Base-by-base conservation (phyloP, 1,284 basidiomycete genomes). In the Exobasidium cylindrosporum region DNA sequence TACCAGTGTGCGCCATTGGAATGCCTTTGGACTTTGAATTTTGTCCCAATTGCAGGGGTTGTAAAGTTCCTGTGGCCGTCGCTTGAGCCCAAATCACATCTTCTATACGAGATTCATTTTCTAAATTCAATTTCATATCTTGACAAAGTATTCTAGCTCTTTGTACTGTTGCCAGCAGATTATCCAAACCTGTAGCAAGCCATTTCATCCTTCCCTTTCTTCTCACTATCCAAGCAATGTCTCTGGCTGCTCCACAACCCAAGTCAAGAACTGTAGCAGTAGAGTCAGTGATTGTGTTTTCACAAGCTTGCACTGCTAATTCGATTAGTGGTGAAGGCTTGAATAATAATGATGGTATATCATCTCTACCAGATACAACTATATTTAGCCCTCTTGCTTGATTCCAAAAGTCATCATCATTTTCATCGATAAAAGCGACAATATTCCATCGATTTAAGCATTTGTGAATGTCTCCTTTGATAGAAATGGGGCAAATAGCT, bases 221-320 rank as follows among this genome's bases (percentile, higher is more conserved):
- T 28, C 53, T 21, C 14, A 29, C 53, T 4, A 44, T 44, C 53
- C 53, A 55, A 21, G 53, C 53, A 4, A 55, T 11, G 30, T 55
- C 53, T 55, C 53, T 26, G n/a, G 26, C 53, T 2, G 53, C 53
- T 31, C 53, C 53, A 31, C 53, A 55, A 28, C 53, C 53, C 32
- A 55, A 28, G 31, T 55, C 53, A 21, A 55, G 5, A 3, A 55
- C 4, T 21, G 53, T 55, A 11, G 26, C 26, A 14, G 31, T 14
- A 32, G 53, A 32, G 14, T 35, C 53, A 31, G 14, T 13, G 10
- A 40, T 40, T 5, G 14, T 14, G 14, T 26, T 35, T 26, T 43
- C 4, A 3, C 21, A 55, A 4, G n/a, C 23, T 32, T 35, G 6
- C 3, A 55, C 40, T 2, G 30, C 28, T 4, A 35, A 31, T 23